Percentiles rank a stretch among this genome's conserved stretches.
Conservation (phyloP, 1,139 yeast species). For the Yamadazyma friedrichii region DNA sequence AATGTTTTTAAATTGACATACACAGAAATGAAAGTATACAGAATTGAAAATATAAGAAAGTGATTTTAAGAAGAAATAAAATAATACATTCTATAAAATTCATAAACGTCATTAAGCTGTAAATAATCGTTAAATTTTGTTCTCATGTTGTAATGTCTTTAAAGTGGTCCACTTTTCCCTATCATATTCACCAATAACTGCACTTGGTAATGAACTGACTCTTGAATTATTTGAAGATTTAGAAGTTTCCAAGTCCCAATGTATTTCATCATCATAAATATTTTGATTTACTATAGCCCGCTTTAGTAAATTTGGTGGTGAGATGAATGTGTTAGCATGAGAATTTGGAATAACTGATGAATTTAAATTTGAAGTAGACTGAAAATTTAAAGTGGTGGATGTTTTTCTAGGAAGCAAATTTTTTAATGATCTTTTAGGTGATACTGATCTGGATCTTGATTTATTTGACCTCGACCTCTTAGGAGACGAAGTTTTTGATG, state of each 20-base stretch:
- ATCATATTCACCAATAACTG: constrained; percentile 63
- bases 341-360: too few relatives aligned
- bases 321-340: constrained; percentile 6
- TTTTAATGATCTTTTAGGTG: constrained; percentile 31
- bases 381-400: neutral
- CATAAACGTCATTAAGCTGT: neutral
- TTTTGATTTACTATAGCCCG: constrained; percentile 17
- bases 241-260: constrained; percentile 41
- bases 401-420: constrained; percentile 18
- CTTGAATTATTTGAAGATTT: constrained; percentile 39
- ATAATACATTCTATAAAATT: neutral
- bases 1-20: too few relatives aligned
- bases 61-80: too few relatives aligned
- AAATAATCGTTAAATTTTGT: neutral
- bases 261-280: constrained; percentile 18
- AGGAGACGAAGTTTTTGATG: constrained; percentile 12
- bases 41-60: too few relatives aligned
- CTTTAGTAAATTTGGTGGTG: constrained; percentile 18
- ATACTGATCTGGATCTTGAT: constrained; percentile 23
- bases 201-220: constrained; percentile 54
- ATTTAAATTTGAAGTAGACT: too few relatives aligned
- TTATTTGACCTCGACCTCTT: constrained; percentile 12
- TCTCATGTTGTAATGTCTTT: constrained; percentile 24
- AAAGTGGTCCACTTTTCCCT: constrained; percentile 62
- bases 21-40: too few relatives aligned